These are phyloP conservation scores for Lentinula guzmanii DNA, from an alignment of 768 basidiomycete genomes.

Conservation along the genomic window DNA sequence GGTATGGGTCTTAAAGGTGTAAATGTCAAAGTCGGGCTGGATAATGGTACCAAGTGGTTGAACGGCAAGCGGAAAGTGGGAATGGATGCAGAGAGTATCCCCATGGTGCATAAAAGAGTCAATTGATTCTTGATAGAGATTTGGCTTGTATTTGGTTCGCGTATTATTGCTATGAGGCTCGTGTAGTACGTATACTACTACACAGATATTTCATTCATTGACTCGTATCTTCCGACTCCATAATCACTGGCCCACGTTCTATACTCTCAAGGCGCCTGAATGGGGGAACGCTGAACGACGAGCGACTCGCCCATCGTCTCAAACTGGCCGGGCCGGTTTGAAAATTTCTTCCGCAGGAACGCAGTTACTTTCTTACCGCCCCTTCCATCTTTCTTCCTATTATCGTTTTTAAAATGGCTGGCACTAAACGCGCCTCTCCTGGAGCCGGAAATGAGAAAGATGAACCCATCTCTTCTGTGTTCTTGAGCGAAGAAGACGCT, in stretches of 20 bases:
- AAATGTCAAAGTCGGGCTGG: slow-evolving; percentile 1
- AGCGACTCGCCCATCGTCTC: no score
- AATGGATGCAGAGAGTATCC: slow-evolving; percentile 23
- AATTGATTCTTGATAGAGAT: not conserved
- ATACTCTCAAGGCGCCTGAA: no score
- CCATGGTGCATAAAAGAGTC: not conserved
- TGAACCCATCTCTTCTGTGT: slow-evolving; percentile 54
- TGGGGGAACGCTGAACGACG: no score
- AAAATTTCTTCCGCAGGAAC: not conserved
- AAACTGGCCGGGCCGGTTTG: not conserved
- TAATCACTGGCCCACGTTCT: no score
- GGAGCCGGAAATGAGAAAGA: slow-evolving; percentile 72
- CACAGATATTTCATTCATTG: no score
- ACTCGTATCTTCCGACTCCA: no score
- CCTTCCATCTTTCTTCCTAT: slow-evolving; percentile 12
- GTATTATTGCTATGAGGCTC: no score
- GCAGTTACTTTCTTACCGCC: not conserved
- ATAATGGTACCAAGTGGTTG: slow-evolving; percentile 14
- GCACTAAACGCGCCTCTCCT: slow-evolving; percentile 74
- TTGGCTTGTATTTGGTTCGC: not conserved
- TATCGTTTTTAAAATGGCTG: slow-evolving; percentile 22
- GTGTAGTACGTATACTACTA: no score
- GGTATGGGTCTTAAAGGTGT: slow-evolving; percentile 60
- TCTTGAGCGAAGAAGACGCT: slow-evolving; percentile 68
- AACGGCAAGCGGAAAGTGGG: slow-evolving; percentile 10